Evolutionary conservation across 768 basidiomycete genomes (phyloP), one percentile per base, ranked within the genome.

Genomic region (Austroboletus eburneus): DNA sequence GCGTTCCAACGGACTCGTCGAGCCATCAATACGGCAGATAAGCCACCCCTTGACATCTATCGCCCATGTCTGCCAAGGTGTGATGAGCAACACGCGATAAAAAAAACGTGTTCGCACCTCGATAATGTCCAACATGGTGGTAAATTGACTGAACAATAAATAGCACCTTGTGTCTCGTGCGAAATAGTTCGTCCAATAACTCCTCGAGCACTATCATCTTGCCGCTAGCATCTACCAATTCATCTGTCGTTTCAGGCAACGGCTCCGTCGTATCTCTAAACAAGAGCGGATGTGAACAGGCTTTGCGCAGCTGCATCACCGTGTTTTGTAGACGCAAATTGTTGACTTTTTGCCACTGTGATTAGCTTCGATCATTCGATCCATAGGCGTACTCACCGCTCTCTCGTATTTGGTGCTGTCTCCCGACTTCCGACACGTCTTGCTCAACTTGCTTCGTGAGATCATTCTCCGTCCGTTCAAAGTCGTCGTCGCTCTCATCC

Each of bases 111-210:
- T 97, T 66, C 94, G 98, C 62, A 98, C 95, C 63, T 98, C 95
- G 37, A 99, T 67, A 48, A 99, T 98, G 66, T 99, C 96, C 13
- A 76, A 76, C 48, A 98, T 89, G n/a, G 96, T 85, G 68, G 91
- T 94, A 96, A 99, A 98, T 67, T 98, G 96, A 57, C 91, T 95
- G 73, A 99, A 99, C 50, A 99, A 96, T n/a, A n/a, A n/a, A n/a
- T 55, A 97, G 79, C 3, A 93, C 89, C 8, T 95, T 81, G 3
- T 91, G 95, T n/a, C 92, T 94, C 64, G 93, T 93, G 20, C 70
- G 83, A 59, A 90, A 91, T 90, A 97, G 87, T 27, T 77, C 81
- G 46, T 74, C 73, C 17, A 98, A 79, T 0, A 99, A 75, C 66
- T 93, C 97, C 72, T 99, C 94, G 23, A 99, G 79, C 50, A 99